Evolutionary conservation across 2,329 filamentous ascomycete species (phyloP), one percentile per base, ranked within the genome.

Genomic region (Zymoseptoria crescenta): DNA sequence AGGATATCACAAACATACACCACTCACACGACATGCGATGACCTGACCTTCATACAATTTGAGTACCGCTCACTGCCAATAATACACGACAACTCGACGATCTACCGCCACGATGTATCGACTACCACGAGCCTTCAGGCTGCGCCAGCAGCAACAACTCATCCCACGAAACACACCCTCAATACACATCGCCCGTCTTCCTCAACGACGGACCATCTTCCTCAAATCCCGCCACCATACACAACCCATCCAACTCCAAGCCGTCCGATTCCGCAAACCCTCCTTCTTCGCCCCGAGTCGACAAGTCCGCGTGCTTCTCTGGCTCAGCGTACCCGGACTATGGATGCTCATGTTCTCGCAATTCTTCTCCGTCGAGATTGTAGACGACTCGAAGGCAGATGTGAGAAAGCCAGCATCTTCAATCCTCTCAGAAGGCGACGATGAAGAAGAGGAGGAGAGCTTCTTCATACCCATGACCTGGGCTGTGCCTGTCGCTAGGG

Each of bases 381-480:
- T 27, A 16, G 24, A 21, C 49, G 49, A 51, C 49, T 52, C 51
- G 10, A 52, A 27, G 24, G 24, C n/a, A 29, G 29, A 52, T 6
- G 13, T 8, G 20, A 52, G 13, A 68, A 67, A 59, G 21, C 8
- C 49, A 4, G 20, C 49, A 8, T 51, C 49, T 1, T 24, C 54
- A 41, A 55, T 20, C 27, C 57, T 55, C 8, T 66, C 67, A 19
- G 65, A 65, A 30, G 65, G 67, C 9, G 67, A 69, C 10, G 67
- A 67, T 21, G 66, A 65, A 29, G 65, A 67, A 8, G 67, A 69
- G 10, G 67, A 73, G 7, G 70, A 70, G 5, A 70, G 69, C 1
- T 60, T 77, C 16, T 82, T 82, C 69, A 74, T 82, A 28, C 79
- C 80, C 21, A 70, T 81, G 24, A 77, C 77, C 5, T 75, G 76